Base-by-base conservation (phyloP, 371 early-diverging fungal species). In the Mortierella sp. region DNA sequence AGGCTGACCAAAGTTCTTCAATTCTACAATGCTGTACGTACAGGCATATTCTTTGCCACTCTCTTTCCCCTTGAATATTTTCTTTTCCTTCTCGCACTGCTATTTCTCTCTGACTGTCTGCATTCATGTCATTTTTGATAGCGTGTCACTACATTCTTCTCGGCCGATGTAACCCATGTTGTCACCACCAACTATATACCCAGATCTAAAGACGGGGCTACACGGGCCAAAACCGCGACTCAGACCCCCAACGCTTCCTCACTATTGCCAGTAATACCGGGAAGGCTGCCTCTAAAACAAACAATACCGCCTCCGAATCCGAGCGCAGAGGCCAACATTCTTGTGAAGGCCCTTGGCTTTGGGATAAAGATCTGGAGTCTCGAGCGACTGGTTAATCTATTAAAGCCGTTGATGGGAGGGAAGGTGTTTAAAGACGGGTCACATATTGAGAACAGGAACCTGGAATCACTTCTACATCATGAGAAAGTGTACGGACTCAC, bases 141-240 rank as follows among this genome's bases (percentile, higher is more conserved):
- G 75, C 27, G 49, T 14, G 46, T 58, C 3, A n/a, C 68, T 0
- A 64, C 24, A 49, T 73, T 73, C 56, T 67, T 68, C 23, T 73
- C 75, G 11, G 53, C 32, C 43, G 68, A 67, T 8, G 75, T 68
- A 27, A 73, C 75, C 19, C 75, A 73, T 48, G 30, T 73, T 24
- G 50, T 73, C 43, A 73, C 75, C 0, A 73, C 64, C 12, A 58
- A 54, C 8, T 14, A 32, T 44, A 63, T 73, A 41, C 75, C 75
- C 43, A 64, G 27, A 41, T 34, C 37, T n/a, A 60, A 56, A 34
- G 62, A 56, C 17, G 32, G 12, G 34, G 21, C 49, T 7, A 34
- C 46, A 24, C 53, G 34, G 12, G 55, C 41, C 30, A 63, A 50
- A 8, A 27, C n/a, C 23, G 50, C 15, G 17, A 44, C 42, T 31